A percentile compares a stretch with the other conserved stretches of the same genome.
Conservation (phyloP, 73 alveolate genomes). For the Effrenium voratum region DNA sequence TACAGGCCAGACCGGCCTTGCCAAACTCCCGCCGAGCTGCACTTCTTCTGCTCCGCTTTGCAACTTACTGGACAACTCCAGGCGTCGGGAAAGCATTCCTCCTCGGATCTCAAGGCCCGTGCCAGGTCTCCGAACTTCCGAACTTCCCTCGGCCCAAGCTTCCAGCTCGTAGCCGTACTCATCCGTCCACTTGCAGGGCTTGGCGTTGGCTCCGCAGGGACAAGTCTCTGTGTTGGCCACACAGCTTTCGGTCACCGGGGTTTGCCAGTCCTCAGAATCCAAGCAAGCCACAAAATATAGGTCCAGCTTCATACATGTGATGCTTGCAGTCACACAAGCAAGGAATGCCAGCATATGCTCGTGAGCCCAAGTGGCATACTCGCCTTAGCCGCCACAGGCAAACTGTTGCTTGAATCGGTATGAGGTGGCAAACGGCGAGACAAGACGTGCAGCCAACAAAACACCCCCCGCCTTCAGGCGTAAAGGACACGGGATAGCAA, state of each 20-base stretch:
- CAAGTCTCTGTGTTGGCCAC: constrained; percentile 4
- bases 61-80: constrained; percentile 50
- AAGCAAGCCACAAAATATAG: too few relatives aligned
- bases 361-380: too few relatives aligned
- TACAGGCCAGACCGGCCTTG: not conserved
- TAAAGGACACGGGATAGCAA: constrained; percentile 60
- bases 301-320: too few relatives aligned
- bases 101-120: constrained; percentile 1
- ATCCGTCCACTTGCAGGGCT: constrained; percentile 71
- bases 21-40: not conserved
- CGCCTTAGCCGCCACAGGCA: too few relatives aligned
- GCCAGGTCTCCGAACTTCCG: too few relatives aligned
- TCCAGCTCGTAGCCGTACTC: constrained; percentile 25
- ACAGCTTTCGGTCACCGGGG: constrained; percentile 32
- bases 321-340: too few relatives aligned
- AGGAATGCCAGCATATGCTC: too few relatives aligned
- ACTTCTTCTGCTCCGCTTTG: constrained; percentile 36
- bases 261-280: constrained; percentile 28
- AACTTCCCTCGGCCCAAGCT: too few relatives aligned
- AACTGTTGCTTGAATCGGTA: too few relatives aligned
- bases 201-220: constrained; percentile 78
- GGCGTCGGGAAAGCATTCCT: not conserved
- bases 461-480: constrained; percentile 59
- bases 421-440: too few relatives aligned
- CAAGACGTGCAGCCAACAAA: too few relatives aligned